Percentiles rank a stretch among this genome's conserved stretches.
Evolutionary conservation across 108 stramenopile species (phyloP).

Genomic region (Craspedostauros australis): DNA sequence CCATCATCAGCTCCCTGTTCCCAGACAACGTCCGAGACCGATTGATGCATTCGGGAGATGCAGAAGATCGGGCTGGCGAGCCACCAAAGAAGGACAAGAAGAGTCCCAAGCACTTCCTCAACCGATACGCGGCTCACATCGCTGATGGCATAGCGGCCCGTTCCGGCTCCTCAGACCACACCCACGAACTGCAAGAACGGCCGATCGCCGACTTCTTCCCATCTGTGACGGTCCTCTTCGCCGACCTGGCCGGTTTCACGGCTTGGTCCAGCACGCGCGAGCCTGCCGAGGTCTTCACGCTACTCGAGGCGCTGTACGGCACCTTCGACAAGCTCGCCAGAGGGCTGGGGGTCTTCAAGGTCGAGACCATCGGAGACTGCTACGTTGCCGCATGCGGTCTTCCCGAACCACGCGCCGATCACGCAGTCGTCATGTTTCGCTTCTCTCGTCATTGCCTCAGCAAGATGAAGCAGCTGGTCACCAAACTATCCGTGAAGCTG

Average conservation of each 20-base stretch:
- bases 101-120: too few species aligned
- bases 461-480: slow-evolving; percentile 13
- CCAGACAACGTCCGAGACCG: slow-evolving; percentile 7
- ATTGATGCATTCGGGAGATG: too few species aligned
- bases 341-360: slow-evolving; percentile 35
- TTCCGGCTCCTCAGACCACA: too few species aligned
- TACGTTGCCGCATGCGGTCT: slow-evolving; percentile 34
- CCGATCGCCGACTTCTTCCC: too few species aligned
- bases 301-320: slow-evolving; percentile 33
- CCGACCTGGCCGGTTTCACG: too few species aligned
- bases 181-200: too few species aligned
- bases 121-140: too few species aligned
- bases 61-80: too few species aligned
- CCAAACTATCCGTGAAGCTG: slow-evolving; percentile 8
- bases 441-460: slow-evolving; percentile 30
- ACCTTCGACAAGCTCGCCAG: slow-evolving; percentile 37
- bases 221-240: too few species aligned
- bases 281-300: slow-evolving; percentile 29
- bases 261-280: slow-evolving; percentile 5
- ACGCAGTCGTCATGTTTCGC: slow-evolving; percentile 26
- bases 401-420: slow-evolving; percentile 20
- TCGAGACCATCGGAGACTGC: slow-evolving; percentile 46
- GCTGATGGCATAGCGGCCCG: too few species aligned
- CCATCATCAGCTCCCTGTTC: slow-evolving; percentile 20
- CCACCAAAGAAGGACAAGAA: too few species aligned